phyloP scores from a whole-genome alignment of 2,329 filamentous ascomycete species.

The Nemania bipapillata region DNA sequence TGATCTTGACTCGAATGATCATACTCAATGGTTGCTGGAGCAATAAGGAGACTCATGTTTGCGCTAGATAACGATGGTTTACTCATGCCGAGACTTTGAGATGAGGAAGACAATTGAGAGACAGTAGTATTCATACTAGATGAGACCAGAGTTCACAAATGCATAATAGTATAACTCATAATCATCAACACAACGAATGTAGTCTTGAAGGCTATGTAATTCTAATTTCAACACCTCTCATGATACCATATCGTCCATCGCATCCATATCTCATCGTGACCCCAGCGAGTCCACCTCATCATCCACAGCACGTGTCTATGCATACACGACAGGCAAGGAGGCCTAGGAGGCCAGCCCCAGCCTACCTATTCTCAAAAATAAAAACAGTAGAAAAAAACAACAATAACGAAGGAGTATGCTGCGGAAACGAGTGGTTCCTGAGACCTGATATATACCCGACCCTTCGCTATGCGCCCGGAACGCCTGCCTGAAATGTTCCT shows the following conservation, averaged over 20 bases:
- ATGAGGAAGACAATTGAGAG: too few relatives aligned
- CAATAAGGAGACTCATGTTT: too few relatives aligned
- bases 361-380: background rate
- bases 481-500: conserved; percentile 26
- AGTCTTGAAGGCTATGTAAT: conserved; percentile 11
- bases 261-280: background rate
- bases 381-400: background rate
- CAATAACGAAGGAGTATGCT: conserved; percentile 13
- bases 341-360: background rate
- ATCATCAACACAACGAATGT: background rate
- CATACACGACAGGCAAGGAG: conserved; percentile 5
- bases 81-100: too few relatives aligned
- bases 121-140: too few relatives aligned
- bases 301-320: background rate
- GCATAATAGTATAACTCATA: background rate
- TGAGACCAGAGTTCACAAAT: background rate
- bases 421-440: background rate
- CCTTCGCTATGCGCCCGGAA: conserved; percentile 15
- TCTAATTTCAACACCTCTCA: conserved; percentile 12
- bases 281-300: background rate
- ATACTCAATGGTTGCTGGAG: too few relatives aligned
- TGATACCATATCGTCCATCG: conserved; percentile 13
- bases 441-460: background rate
- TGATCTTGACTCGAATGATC: too few relatives aligned
- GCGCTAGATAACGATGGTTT: too few relatives aligned